phyloP scores from a whole-genome alignment of 2,329 filamentous ascomycete species.

The Sarocladium kiliense region DNA sequence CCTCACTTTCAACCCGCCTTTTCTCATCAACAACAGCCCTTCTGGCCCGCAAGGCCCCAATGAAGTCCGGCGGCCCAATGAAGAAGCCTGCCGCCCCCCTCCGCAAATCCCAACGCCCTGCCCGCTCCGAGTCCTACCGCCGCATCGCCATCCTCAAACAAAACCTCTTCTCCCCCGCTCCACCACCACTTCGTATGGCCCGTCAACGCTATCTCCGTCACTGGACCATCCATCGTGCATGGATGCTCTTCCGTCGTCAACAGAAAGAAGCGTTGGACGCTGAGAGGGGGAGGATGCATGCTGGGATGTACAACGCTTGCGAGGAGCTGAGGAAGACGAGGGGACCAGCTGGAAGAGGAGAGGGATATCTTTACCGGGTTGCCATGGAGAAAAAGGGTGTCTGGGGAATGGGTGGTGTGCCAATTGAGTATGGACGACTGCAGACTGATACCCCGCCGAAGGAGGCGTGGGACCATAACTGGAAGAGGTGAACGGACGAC shows the following conservation, averaged over 20 bases:
- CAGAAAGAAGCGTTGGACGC: conserved; percentile 57
- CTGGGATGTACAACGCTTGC: conserved; percentile 77
- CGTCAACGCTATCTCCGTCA: conserved; percentile 85
- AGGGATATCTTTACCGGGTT: conserved; percentile 75
- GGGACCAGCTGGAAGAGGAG: conserved; percentile 50
- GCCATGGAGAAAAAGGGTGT: conserved; percentile 89
- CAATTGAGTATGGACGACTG: conserved; percentile 83
- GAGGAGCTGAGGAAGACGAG: conserved; percentile 68
- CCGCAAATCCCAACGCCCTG: background rate
- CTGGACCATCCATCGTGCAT: conserved; percentile 98
- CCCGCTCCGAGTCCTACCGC: conserved; percentile 30
- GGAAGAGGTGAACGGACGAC: conserved; percentile 56
- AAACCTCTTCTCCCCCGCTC: conserved; percentile 46
- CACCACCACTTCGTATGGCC: conserved; percentile 76
- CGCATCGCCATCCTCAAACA: conserved; percentile 39
- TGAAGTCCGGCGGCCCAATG: conserved; percentile 17
- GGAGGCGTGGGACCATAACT: conserved; percentile 88
- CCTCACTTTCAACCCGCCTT: background rate
- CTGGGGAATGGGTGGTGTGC: conserved; percentile 66
- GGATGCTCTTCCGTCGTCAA: conserved; percentile 73
- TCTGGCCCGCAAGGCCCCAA: conserved; percentile 23
- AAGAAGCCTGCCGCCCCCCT: conserved; percentile 20
- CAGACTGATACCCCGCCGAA: conserved; percentile 78
- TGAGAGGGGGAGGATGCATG: conserved; percentile 74
- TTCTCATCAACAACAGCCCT: conserved; percentile 26